Evolutionary conservation across 306 rosid species (phyloP).

Genomic region (Elaeagnus macrophylla): DNA sequence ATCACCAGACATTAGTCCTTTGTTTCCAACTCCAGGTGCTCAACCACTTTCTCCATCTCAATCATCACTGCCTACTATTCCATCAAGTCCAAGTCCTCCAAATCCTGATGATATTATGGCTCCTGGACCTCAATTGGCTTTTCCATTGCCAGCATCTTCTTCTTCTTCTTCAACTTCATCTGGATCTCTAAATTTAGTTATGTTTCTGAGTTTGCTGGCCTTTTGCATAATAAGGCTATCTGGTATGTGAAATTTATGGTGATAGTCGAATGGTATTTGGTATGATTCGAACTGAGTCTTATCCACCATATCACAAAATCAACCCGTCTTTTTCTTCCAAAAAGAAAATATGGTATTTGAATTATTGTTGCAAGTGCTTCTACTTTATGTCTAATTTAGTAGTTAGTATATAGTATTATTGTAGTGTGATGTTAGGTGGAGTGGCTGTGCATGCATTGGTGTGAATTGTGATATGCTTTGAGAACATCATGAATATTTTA

Average conservation of each 20-base stretch:
- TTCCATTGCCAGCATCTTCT: slow-evolving; percentile 30
- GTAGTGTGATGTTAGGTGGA: too few species aligned
- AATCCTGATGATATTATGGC: slow-evolving; percentile 34
- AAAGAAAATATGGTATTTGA: neutral
- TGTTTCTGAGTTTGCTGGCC: slow-evolving; percentile 15
- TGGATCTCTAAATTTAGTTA: slow-evolving; percentile 7
- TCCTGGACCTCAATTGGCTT: slow-evolving; percentile 22
- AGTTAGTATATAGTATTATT: too few species aligned
- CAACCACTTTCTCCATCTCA: slow-evolving; percentile 29
- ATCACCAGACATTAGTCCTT: slow-evolving; percentile 41
- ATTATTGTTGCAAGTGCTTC: slow-evolving; percentile 23
- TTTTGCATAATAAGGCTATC: slow-evolving; percentile 11
- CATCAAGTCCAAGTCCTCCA: slow-evolving; percentile 50
- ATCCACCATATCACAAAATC: too few species aligned
- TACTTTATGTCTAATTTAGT: neutral
- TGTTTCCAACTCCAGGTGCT: slow-evolving; percentile 41
- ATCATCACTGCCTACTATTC: slow-evolving; percentile 47
- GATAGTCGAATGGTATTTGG: neutral
- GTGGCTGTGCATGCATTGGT: too few species aligned
- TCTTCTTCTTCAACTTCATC: slow-evolving; percentile 10
- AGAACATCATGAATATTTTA: too few species aligned
- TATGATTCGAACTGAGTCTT: neutral
- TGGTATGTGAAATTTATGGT: slow-evolving; percentile 6
- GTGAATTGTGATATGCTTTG: too few species aligned
- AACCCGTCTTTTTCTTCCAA: too few species aligned